Conservation (phyloP, 352 stramenopile genomes). For the Phytophthora foliorum region DNA sequence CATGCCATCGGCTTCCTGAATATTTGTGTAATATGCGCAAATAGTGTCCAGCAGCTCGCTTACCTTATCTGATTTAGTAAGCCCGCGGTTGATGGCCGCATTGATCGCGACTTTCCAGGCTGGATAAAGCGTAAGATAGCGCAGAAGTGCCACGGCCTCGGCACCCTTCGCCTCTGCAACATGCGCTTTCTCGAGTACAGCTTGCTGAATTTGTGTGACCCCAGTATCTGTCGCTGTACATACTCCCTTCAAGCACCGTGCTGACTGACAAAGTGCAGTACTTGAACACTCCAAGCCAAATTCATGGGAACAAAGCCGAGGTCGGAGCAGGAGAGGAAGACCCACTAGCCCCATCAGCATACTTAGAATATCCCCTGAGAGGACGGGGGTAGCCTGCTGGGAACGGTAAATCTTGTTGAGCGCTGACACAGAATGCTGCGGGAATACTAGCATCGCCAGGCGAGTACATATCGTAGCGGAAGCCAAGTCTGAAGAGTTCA, state of each 20-base stretch:
- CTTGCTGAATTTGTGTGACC: conserved; percentile 39
- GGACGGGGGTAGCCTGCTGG: conserved; percentile 32
- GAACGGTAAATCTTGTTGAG: conserved; percentile 76
- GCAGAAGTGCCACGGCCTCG: conserved; percentile 70
- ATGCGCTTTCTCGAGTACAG: conserved; percentile 60
- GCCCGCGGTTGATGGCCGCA: conserved; percentile 58
- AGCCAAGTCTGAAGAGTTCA: conserved; percentile 69
- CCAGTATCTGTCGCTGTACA: conserved; percentile 38
- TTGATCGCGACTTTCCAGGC: conserved; percentile 87
- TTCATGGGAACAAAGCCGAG: conserved; percentile 83
- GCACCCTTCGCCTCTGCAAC: conserved; percentile 65
- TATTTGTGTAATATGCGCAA: conserved; percentile 73
- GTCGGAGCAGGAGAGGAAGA: conserved; percentile 66
- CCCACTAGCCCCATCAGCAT: conserved; percentile 77
- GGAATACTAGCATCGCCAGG: conserved; percentile 88
- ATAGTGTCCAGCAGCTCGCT: conserved; percentile 70
- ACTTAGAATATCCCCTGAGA: conserved; percentile 53
- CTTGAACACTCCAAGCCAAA: conserved; percentile 79
- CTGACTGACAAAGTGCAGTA: conserved; percentile 67
- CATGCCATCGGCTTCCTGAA: conserved; percentile 25
- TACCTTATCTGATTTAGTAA: conserved; percentile 62
- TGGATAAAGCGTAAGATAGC: conserved; percentile 82
- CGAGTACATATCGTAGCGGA: conserved; percentile 82
- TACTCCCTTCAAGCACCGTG: conserved; percentile 75
- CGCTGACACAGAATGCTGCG: conserved; percentile 75